Percentiles rank a stretch among this genome's conserved stretches.
phyloP scores from a whole-genome alignment of 2,329 filamentous ascomycete genomes.

The Macrophomina tecta region DNA sequence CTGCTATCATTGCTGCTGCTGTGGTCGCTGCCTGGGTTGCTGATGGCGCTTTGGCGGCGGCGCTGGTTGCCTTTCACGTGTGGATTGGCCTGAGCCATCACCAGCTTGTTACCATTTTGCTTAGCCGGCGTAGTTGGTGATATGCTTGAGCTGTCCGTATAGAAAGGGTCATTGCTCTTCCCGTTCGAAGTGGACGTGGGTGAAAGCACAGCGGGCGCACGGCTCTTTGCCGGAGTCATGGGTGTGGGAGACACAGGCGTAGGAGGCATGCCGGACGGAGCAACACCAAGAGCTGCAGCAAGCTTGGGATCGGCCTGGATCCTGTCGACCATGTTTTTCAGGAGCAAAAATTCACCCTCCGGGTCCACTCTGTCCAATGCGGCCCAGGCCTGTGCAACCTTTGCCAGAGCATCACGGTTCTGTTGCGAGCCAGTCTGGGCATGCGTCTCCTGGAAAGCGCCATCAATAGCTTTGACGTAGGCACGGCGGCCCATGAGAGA shows the following conservation, averaged over 20 bases:
- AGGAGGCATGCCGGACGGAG: constrained; percentile 33
- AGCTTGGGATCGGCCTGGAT: constrained; percentile 74
- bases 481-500: constrained; percentile 79
- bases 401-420: constrained; percentile 85
- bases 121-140: constrained; percentile 1
- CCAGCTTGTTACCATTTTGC: constrained; percentile 61
- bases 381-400: constrained; percentile 84
- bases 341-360: constrained; percentile 84
- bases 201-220: constrained; percentile 25
- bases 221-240: constrained; percentile 1
- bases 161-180: constrained; percentile 34
- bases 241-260: background rate
- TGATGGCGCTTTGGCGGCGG: constrained; percentile 55
- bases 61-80: constrained; percentile 75
- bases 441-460: constrained; percentile 82
- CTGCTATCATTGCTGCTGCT: constrained; percentile 27
- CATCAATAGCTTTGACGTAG: constrained; percentile 82
- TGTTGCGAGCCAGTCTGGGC: constrained; percentile 73
- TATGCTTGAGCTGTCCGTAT: constrained; percentile 32
- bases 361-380: constrained; percentile 86
- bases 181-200: constrained; percentile 36
- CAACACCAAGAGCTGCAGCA: constrained; percentile 50
- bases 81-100: constrained; percentile 82
- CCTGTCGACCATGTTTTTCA: constrained; percentile 77
- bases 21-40: constrained; percentile 26